phyloP scores from a whole-genome alignment of 2,329 filamentous ascomycete genomes.

The Botrytis elliptica region DNA sequence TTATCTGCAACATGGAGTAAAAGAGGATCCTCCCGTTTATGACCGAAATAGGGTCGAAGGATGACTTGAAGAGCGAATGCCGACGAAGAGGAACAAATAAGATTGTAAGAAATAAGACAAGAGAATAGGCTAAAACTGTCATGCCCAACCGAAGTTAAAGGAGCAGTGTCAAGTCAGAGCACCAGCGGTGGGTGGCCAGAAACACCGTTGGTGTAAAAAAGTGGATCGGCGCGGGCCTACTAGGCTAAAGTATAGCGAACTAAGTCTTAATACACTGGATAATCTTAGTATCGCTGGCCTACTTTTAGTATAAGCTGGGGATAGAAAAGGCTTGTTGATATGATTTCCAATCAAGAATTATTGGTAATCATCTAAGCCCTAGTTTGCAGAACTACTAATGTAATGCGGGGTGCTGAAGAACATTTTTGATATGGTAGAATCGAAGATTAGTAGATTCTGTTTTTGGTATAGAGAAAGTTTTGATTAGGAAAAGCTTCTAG shows the following conservation, averaged over 20 bases:
- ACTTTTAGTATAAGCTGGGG: not conserved
- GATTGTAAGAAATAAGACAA: not conserved
- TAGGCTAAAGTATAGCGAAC: not conserved
- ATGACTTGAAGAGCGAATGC: not conserved
- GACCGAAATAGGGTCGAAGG: not conserved
- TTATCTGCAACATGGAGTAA: not conserved
- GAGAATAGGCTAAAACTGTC: not conserved
- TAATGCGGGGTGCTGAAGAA: not conserved
- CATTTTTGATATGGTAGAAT: no score
- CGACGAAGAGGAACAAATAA: not conserved
- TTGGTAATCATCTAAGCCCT: not conserved
- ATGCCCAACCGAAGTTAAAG: not conserved
- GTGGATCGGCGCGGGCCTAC: not conserved
- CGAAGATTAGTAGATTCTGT: no score
- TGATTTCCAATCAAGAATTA: not conserved
- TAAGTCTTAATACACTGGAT: not conserved
- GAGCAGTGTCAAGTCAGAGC: not conserved
- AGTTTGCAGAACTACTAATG: not conserved
- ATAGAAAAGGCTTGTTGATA: not conserved
- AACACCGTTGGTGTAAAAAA: not conserved
- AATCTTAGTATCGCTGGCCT: not conserved
- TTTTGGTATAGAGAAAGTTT: no score
- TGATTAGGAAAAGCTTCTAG: no score
- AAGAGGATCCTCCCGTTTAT: not conserved
- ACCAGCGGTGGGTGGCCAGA: not conserved